Evolutionary conservation across 371 early-diverging fungal species (phyloP), one percentile per base, ranked within the genome.

Genomic region (Apophysomyces elegans): DNA sequence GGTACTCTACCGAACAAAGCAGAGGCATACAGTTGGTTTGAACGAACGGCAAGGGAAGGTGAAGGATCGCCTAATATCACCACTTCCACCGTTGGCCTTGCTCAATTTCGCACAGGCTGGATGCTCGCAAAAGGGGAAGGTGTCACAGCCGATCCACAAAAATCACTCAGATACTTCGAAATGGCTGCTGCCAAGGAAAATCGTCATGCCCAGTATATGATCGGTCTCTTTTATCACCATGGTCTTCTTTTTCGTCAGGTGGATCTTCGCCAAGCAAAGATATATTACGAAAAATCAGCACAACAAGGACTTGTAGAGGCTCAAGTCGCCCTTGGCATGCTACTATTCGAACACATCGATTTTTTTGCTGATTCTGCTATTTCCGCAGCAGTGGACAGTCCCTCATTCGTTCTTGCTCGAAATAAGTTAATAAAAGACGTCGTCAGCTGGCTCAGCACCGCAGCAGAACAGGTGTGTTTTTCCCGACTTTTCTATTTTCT

Each of bases 281-380:
- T 16, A 18, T 50, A 18, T 6, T 50, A 50, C 21, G 54, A 50
- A 50, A 16, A 26, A 9, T 67, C 73, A 36, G 73, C 77, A 7
- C 59, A 71, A 35, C 73, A 73, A 63, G 71, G 66, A 0, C 73
- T 70, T 61, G 62, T 68, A n/a, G 71, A 71, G 38, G 71, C 77
- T 35, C 77, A 76, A 45, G 65, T 71, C 6, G 66, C 71, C 13
- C 45, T 76, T n/a, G 74, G 67, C 14, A 64, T 68, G 32, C 44
- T 73, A 16, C 58, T 69, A 36, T 2, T 69, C 9, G 66, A 66
- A 32, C 46, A 59, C 63, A 13, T 54, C 56, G 21, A 59, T 39
- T 38, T 46, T 59, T 38, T 46, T 37, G n/a, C 26, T 38, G 16
- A 38, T 37, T 5, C 32, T 43, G 38, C 59, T 37, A 26, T 56